Percentiles rank a stretch among this genome's conserved stretches.
phyloP scores from a whole-genome alignment of 257 asterid species.

The Linaria vulgaris region DNA sequence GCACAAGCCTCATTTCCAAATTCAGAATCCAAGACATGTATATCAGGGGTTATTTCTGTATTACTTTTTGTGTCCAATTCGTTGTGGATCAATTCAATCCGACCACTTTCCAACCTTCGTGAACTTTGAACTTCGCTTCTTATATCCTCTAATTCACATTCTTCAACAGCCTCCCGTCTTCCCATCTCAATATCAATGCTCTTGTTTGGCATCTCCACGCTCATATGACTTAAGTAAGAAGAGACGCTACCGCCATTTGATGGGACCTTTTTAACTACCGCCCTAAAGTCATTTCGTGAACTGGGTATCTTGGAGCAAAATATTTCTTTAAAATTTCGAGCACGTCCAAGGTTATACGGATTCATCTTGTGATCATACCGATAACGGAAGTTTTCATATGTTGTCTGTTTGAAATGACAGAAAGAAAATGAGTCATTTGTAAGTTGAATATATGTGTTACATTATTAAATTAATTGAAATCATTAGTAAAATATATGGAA shows the following conservation, averaged over 20 bases:
- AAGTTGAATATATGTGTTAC: background rate
- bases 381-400: slow-evolving; percentile 65
- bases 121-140: slow-evolving; percentile 23
- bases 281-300: slow-evolving; percentile 41
- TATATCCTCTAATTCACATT: slow-evolving; percentile 33
- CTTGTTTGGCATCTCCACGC: slow-evolving; percentile 22
- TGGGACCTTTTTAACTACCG: slow-evolving; percentile 12
- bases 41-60: slow-evolving; percentile 25
- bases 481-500: slow-evolving; percentile 14
- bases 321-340: slow-evolving; percentile 39
- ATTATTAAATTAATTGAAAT: no score
- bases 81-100: slow-evolving; percentile 30
- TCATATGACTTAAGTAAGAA: slow-evolving; percentile 21
- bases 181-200: slow-evolving; percentile 35
- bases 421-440: background rate
- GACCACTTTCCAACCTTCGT: slow-evolving; percentile 41
- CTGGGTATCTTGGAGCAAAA: slow-evolving; percentile 37
- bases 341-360: slow-evolving; percentile 44
- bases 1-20: slow-evolving; percentile 17
- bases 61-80: slow-evolving; percentile 25
- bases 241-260: background rate
- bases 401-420: slow-evolving; percentile 43
- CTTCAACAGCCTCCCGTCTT: slow-evolving; percentile 30
- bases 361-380: slow-evolving; percentile 52
- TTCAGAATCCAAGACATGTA: slow-evolving; percentile 9